Conservation (phyloP, 768 basidiomycete species). For the Daedaleopsis nitida region DNA sequence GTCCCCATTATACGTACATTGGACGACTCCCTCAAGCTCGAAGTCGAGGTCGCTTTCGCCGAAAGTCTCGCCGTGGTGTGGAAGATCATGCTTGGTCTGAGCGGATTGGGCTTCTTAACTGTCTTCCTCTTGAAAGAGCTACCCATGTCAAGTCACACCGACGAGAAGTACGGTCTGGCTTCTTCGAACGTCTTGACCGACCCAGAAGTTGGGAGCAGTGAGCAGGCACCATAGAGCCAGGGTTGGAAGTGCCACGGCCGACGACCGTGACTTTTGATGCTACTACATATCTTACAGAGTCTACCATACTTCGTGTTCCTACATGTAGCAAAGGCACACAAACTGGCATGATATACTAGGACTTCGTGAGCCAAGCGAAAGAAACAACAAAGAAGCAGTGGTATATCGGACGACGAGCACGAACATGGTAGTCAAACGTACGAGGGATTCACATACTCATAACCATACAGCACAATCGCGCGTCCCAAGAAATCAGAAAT, state of each 20-base stretch:
- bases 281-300: too few relatives aligned
- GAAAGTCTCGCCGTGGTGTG: conserved; percentile 42
- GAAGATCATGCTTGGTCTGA: conserved; percentile 44
- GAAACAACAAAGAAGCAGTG: too few relatives aligned
- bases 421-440: too few relatives aligned
- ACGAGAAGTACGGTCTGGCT: conserved; percentile 20
- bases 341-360: too few relatives aligned
- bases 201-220: neutral
- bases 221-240: neutral
- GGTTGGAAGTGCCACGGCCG: too few relatives aligned
- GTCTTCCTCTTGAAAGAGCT: conserved; percentile 36
- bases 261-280: too few relatives aligned
- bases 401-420: too few relatives aligned
- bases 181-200: neutral
- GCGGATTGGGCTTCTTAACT: conserved; percentile 38
- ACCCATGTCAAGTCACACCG: conserved; percentile 20
- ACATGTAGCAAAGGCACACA: too few relatives aligned
- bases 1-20: conserved; percentile 46
- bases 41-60: conserved; percentile 46
- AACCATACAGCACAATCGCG: neutral
- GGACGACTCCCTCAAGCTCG: conserved; percentile 30
- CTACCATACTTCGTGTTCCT: too few relatives aligned
- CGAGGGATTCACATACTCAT: neutral
- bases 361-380: too few relatives aligned
- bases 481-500: neutral